Evolutionary conservation across 371 early-diverging fungal species (phyloP).

Genomic region (Funneliformis caledonium): DNA sequence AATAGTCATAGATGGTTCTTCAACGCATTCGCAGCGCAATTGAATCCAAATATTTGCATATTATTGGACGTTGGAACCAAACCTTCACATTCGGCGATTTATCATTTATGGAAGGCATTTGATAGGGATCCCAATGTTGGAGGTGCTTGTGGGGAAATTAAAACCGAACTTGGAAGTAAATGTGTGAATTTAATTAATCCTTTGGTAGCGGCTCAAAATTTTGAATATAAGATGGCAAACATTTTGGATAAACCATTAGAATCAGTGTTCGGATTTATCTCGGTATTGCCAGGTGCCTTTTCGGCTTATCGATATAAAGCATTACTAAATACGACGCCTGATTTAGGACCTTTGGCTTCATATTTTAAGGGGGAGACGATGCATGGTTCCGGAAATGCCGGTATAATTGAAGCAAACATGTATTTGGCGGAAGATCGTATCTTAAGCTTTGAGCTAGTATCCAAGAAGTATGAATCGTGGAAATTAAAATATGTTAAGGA

Average conservation of each 20-base stretch:
- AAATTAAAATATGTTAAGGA: conserved; percentile 69
- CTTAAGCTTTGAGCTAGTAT: conserved; percentile 86
- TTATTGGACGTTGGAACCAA: conserved; percentile 89
- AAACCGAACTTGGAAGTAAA: conserved; percentile 70
- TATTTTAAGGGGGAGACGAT: conserved; percentile 94
- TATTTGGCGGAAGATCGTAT: conserved; percentile 87
- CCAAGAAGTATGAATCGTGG: conserved; percentile 75
- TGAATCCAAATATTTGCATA: conserved; percentile 81
- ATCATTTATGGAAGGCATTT: conserved; percentile 86
- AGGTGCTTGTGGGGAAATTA: conserved; percentile 91
- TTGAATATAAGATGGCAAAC: conserved; percentile 97
- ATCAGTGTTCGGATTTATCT: conserved; percentile 94
- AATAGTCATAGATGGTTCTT: conserved; percentile 95
- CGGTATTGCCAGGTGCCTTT: conserved; percentile 95
- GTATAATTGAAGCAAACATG: conserved; percentile 74
- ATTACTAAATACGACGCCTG: conserved; percentile 68
- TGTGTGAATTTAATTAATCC: conserved; percentile 76
- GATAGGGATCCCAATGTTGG: conserved; percentile 73
- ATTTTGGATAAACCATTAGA: conserved; percentile 97
- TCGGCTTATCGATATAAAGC: conserved; percentile 93
- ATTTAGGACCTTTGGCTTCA: conserved; percentile 78
- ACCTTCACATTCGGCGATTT: conserved; percentile 74
- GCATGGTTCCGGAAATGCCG: conserved; percentile 69
- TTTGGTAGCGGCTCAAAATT: conserved; percentile 93
- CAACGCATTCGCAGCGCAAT: conserved; percentile 79